Conservation (phyloP, 495 filamentous ascomycete species). For the Arthonia radiata region DNA sequence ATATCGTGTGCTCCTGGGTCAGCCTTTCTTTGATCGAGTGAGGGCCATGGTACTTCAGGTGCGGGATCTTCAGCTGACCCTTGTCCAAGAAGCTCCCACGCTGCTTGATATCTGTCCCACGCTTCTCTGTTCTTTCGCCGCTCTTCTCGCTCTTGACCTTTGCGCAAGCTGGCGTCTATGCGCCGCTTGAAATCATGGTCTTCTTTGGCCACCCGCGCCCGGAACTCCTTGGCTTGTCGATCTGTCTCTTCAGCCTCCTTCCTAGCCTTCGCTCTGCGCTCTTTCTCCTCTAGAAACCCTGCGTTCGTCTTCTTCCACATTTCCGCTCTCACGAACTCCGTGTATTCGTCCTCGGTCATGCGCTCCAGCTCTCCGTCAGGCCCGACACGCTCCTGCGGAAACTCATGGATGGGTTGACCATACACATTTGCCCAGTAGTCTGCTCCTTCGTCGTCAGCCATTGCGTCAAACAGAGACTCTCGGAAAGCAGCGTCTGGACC, state of each 20-base stretch:
- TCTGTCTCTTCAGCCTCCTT: constrained; percentile 24
- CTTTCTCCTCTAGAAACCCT: constrained; percentile 37
- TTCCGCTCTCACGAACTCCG: constrained; percentile 49
- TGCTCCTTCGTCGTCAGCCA: constrained; percentile 93
- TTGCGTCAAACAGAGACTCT: constrained; percentile 94
- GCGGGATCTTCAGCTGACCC: constrained; percentile 6
- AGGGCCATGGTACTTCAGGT: constrained; percentile 4
- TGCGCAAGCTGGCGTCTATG: too few species aligned
- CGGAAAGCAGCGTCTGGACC: constrained; percentile 59
- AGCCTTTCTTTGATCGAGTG: constrained; percentile 25
- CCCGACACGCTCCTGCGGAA: constrained; percentile 17
- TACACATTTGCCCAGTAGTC: constrained; percentile 87
- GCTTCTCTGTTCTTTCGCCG: constrained; percentile 14
- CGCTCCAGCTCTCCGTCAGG: constrained; percentile 41
- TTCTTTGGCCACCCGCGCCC: constrained; percentile 18
- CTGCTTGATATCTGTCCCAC: constrained; percentile 16
- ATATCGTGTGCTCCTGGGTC: constrained; percentile 29
- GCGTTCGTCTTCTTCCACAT: constrained; percentile 84
- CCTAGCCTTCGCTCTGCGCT: constrained; percentile 26
- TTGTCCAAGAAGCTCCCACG: too few species aligned
- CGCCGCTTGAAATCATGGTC: too few species aligned
- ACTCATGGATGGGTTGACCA: constrained; percentile 67
- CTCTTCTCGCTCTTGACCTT: too few species aligned
- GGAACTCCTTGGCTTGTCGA: constrained; percentile 18
- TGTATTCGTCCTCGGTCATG: constrained; percentile 85